Base-by-base conservation (phyloP, 106 monocot species). In the Ottelia alismoides region DNA sequence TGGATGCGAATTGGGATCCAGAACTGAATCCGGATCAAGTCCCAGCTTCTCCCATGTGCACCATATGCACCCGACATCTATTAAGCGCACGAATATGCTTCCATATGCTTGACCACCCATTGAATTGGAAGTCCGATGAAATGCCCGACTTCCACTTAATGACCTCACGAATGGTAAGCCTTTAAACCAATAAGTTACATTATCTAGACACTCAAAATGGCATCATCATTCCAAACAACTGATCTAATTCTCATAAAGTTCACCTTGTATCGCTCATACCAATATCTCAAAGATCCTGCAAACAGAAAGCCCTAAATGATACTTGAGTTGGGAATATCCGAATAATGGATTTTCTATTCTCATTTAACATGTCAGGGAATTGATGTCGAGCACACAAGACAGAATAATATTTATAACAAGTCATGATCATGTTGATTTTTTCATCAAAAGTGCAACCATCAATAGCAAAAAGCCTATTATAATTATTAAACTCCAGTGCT, bases 141-240 rank as follows among this genome's bases (percentile, higher is more conserved):
- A 94, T 31, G 81, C 84, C 94, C 94, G 88, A 46, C 74, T 60
- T 25, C 94, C 94, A 67, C 84, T 84, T 47, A 94, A 67, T 49
- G 94, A 88, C 47, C 57, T 70, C 19, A 78, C 76, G 66, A 70
- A 94, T 47, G 84, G 88, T 27, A 94, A 78, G 19, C 67, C 81
- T 45, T 82, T 84, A 27, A 82, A 80, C 94, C 88, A 94, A 47
- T 52, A 74, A 40, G 78, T 76, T 49, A 88, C 88, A 76, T 84
- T 81, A 53, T 84, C 76, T 52, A 88, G 80, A 19, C 77, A 52
- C 51, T 76, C 45, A 49, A 65, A 49, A 94, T 71, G 53, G 94
- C 94, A 65, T 84, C 84, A 58, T 88, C 94, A 62, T 88, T 63
- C 94, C 94, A 94, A 3, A 65, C 70, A 60, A 88, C 94, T 32